Conservation (phyloP, 495 filamentous ascomycete genomes). For the Aspergillus biplanus region DNA sequence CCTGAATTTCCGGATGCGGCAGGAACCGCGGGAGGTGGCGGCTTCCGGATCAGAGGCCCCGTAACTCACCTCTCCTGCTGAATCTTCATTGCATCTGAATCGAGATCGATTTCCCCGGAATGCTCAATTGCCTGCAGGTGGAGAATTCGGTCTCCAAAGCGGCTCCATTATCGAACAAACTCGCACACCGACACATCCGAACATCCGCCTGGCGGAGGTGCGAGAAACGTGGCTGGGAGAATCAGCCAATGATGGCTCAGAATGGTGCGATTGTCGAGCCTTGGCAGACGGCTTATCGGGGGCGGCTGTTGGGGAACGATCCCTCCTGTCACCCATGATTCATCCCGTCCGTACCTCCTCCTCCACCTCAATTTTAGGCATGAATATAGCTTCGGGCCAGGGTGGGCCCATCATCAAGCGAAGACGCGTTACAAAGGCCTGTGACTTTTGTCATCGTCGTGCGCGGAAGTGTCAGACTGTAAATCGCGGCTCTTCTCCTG, state of each 20-base stretch:
- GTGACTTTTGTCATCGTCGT: conserved; percentile 13
- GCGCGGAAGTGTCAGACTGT: neutral
- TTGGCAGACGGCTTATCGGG: neutral
- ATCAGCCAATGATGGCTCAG: no score
- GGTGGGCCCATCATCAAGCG: neutral
- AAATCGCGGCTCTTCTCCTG: neutral
- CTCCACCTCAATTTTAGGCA: neutral
- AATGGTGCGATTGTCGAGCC: neutral
- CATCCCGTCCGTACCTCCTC: neutral
- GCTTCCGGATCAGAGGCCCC: no score
- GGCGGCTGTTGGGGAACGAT: neutral
- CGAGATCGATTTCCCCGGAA: no score
- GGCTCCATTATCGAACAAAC: no score
- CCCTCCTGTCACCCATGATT: neutral
- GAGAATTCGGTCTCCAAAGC: no score
- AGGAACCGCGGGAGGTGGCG: neutral
- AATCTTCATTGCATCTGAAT: neutral
- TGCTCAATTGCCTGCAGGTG: no score
- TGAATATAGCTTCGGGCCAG: neutral
- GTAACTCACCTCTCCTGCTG: neutral
- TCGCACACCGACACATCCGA: no score
- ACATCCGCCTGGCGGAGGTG: no score
- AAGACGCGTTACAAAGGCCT: conserved; percentile 5
- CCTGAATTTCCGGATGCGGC: neutral
- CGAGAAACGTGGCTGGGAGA: no score